Percentiles rank a stretch among this genome's conserved stretches.
Conservation (phyloP, 495 filamentous ascomycete species). For the Penicillium taxi region DNA sequence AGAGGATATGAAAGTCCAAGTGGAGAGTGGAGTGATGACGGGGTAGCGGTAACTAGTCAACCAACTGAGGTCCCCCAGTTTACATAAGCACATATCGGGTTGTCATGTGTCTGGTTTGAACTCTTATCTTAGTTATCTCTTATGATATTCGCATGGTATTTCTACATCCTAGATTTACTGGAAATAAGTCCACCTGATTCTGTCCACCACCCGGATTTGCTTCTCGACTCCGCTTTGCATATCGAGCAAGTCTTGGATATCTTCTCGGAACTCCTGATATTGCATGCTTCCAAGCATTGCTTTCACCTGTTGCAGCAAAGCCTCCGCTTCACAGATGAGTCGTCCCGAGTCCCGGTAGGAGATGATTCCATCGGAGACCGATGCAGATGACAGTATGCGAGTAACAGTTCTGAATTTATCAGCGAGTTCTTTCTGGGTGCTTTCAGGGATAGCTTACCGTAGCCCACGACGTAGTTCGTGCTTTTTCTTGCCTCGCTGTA, state of each 20-base stretch:
- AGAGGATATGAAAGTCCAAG: constrained; percentile 10
- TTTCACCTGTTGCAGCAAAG: constrained; percentile 59
- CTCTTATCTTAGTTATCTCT: no score
- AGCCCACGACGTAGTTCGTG: constrained; percentile 64
- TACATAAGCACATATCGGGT: constrained; percentile 13
- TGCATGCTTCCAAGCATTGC: constrained; percentile 59
- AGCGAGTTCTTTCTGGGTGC: not conserved
- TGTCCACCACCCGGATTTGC: constrained; percentile 67
- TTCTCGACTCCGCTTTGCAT: constrained; percentile 60
- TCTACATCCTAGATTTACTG: constrained; percentile 44
- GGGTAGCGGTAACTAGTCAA: constrained; percentile 9
- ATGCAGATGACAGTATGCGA: constrained; percentile 61
- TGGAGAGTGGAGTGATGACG: constrained; percentile 26
- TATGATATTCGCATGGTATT: no score
- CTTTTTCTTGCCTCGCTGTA: constrained; percentile 49
- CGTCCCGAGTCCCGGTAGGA: constrained; percentile 87
- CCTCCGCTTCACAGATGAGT: constrained; percentile 78
- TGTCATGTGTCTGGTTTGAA: not conserved
- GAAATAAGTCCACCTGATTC: constrained; percentile 82
- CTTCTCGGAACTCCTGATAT: constrained; percentile 74
- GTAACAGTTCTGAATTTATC: constrained; percentile 57
- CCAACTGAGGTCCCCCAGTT: constrained; percentile 5
- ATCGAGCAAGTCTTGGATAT: constrained; percentile 74
- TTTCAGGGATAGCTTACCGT: constrained; percentile 38
- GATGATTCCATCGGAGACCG: constrained; percentile 56